phyloP scores from a whole-genome alignment of 2,329 filamentous ascomycete genomes.

The Nigrospora sphaerica region DNA sequence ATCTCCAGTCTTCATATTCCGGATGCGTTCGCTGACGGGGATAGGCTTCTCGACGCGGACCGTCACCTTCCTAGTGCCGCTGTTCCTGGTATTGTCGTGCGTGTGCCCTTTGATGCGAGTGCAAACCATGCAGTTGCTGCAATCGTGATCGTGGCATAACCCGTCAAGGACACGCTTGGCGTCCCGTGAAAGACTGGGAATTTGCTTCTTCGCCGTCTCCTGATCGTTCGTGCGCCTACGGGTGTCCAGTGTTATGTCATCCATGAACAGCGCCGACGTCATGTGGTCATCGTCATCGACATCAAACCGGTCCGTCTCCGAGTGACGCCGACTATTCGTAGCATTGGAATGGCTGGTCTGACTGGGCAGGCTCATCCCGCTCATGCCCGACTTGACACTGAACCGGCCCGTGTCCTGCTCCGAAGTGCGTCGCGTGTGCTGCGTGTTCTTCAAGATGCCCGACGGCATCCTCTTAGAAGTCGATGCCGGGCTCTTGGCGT shows the following conservation, averaged over 20 bases:
- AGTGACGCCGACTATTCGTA: conserved; percentile 12
- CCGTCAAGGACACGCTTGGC: conserved; percentile 46
- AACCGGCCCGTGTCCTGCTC: conserved; percentile 26
- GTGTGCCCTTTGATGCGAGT: conserved; percentile 39
- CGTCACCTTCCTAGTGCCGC: conserved; percentile 44
- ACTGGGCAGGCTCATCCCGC: conserved; percentile 20
- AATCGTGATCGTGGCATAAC: conserved; percentile 44
- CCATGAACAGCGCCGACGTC: conserved; percentile 52
- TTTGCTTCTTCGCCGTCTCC: conserved; percentile 15
- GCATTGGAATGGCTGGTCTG: conserved; percentile 13
- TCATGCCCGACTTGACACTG: conserved; percentile 25
- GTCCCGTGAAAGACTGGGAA: conserved; percentile 42
- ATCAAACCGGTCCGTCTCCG: conserved; percentile 16
- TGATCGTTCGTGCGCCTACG: conserved; percentile 24
- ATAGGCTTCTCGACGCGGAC: conserved; percentile 58
- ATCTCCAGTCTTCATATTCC: conserved; percentile 25
- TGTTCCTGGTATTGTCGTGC: conserved; percentile 26
- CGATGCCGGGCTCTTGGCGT: conserved; percentile 1
- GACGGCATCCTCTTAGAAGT: conserved; percentile 13
- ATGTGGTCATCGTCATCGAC: conserved; percentile 38
- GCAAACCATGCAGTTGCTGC: conserved; percentile 51
- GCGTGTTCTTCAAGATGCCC: conserved; percentile 28
- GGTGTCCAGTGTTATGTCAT: conserved; percentile 48
- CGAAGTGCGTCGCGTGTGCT: conserved; percentile 13
- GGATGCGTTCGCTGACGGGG: conserved; percentile 56